Evolutionary conservation across 169 alveolate species (phyloP).

Genomic region (Cryptosporidium viatorum): DNA sequence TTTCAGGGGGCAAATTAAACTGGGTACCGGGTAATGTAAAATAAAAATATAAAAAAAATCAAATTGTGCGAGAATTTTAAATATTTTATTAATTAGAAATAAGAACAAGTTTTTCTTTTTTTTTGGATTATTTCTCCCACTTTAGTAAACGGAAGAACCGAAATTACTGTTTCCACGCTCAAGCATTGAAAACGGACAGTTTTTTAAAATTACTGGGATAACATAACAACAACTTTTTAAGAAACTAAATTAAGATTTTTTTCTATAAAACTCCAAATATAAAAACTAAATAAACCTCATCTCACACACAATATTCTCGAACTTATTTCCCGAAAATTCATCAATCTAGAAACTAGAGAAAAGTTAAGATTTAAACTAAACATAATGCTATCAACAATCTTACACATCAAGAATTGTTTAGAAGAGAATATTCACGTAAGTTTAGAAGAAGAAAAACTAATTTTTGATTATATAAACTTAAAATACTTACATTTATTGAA

Average conservation of each 20-base stretch:
- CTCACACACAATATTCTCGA: not conserved
- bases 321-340: not conserved
- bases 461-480: not conserved
- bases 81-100: no score
- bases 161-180: not conserved
- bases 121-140: not conserved
- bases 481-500: not conserved
- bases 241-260: not conserved
- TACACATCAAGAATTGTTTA: conserved; percentile 36
- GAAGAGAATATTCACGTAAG: conserved; percentile 69
- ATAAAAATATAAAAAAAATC: no score
- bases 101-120: not conserved
- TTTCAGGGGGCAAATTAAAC: not conserved
- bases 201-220: no score
- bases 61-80: not conserved
- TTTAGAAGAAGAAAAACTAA: not conserved
- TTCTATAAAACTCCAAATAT: not conserved
- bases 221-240: no score
- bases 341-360: no score
- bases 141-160: no score
- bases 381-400: not conserved
- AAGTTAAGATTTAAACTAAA: not conserved
- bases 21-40: no score
- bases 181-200: no score
- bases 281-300: no score